These are phyloP conservation scores for Aphanomyces cochlioides DNA, from an alignment of 352 stramenopile species.

Conservation along the genomic window DNA sequence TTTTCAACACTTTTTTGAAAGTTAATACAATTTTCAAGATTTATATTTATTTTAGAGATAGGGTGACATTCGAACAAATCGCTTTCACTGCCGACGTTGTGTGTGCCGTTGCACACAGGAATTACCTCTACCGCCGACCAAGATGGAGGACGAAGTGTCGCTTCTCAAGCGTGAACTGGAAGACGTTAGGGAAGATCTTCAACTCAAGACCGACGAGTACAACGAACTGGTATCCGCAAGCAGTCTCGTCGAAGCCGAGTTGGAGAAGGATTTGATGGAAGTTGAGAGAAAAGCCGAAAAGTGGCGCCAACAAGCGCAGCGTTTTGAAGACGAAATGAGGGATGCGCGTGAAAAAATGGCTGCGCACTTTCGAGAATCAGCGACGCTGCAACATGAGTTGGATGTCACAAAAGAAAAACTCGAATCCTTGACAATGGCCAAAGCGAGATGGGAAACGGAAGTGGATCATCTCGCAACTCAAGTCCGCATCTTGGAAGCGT, in stretches of 20 bases:
- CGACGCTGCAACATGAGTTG: slow-evolving; percentile 18
- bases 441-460: slow-evolving; percentile 35
- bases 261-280: slow-evolving; percentile 24
- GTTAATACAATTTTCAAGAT: no score
- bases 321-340: slow-evolving; percentile 19
- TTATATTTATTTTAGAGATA: no score
- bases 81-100: not conserved
- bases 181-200: slow-evolving; percentile 26
- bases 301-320: slow-evolving; percentile 24
- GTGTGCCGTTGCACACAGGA: slow-evolving; percentile 12
- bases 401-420: slow-evolving; percentile 25
- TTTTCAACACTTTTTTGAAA: no score
- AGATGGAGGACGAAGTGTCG: slow-evolving; percentile 24
- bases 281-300: slow-evolving; percentile 22
- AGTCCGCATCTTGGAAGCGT: slow-evolving; percentile 76
- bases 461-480: slow-evolving; percentile 75
- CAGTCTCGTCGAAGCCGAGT: slow-evolving; percentile 23
- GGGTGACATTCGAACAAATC: not conserved
- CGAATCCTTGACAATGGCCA: slow-evolving; percentile 4
- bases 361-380: slow-evolving; percentile 8
- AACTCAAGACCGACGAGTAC: slow-evolving; percentile 30
- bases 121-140: not conserved
- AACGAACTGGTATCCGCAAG: slow-evolving; percentile 25
- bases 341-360: slow-evolving; percentile 24
- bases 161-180: slow-evolving; percentile 19